Base-by-base conservation (phyloP, 2,329 filamentous ascomycete genomes). In the Pseudogymnoascus sp. region DNA sequence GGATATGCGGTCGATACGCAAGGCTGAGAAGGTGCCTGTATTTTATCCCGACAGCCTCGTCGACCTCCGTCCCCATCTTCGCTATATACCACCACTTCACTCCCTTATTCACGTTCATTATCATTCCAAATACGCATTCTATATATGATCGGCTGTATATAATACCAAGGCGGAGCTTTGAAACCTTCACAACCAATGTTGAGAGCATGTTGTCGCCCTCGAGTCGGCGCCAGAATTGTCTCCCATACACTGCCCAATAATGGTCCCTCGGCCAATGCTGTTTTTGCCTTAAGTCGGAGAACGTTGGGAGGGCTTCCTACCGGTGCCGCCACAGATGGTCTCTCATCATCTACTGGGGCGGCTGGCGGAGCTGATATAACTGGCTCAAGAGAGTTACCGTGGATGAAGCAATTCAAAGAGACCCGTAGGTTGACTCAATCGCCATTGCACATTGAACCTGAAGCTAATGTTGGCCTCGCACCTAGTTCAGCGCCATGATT, bases 331-430 rank as follows among this genome's bases (percentile, higher is more conserved):
- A 12, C 48, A 55, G 48, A 55, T 33, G n/a, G 4, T 33, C 9
- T 18, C 9, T 15, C 29, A 33, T 55, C 4, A 2, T 55, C 27
- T 21, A 13, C 48, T 33, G 9, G 18, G 29, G 15, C 45, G 4
- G 13, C 29, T 33, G 29, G 29, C 9, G 29, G 48, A 33, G 48
- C 4, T 33, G 18, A 18, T 5, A 9, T 9, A 33, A 33, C 27
- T 8, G n/a, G n/a, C 27, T 5, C 29, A 13, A 33, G 33, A 1
- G 48, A 55, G n/a, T 33, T 55, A 18, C 48, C 48, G 33, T 55
- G 48, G 48, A 55, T 55, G 48, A 55, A 55, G 48, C 48, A 55
- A 55, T 55, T 55, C 48, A 55, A 55, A 55, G 48, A 55, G 29
- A 55, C 48, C 29, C 48, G 48, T 55, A 33, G 9, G 7, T 33